A percentile compares a stretch with the other conserved stretches of the same genome.
These are phyloP conservation scores for Euphorbia lathyris DNA, from an alignment of 345 rosid genomes.

Conservation along the genomic window DNA sequence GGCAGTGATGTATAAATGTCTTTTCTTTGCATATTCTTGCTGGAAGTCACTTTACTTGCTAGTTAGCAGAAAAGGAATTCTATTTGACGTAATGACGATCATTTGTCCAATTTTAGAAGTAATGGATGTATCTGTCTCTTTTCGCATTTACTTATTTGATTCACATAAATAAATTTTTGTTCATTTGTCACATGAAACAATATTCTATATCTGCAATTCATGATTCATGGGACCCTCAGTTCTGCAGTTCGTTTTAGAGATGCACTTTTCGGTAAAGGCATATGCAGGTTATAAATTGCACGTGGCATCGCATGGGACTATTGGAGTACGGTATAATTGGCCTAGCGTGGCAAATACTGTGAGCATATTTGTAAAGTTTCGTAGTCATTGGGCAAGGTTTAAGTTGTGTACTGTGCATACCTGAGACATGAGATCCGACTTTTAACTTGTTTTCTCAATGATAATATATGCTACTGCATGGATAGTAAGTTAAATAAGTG, in stretches of 20 bases:
- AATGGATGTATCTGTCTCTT: not conserved
- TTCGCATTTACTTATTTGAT: not conserved
- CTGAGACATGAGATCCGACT: not conserved
- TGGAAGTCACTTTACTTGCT: not conserved
- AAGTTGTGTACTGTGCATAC: not conserved
- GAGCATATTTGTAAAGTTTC: not conserved
- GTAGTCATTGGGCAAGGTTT: not conserved
- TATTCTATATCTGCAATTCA: not conserved
- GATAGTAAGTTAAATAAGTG: not conserved
- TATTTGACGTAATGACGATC: not conserved
- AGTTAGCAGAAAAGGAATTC: not conserved
- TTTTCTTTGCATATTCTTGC: not conserved
- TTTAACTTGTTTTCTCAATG: not conserved
- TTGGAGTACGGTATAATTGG: not conserved
- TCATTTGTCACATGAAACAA: not conserved
- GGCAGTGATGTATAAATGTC: slow-evolving; percentile 8
- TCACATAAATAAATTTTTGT: not conserved
- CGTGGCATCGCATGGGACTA: not conserved
- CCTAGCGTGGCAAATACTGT: not conserved
- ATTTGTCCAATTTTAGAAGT: not conserved
- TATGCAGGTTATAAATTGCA: not conserved
- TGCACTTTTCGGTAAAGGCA: not conserved
- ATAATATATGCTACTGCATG: not conserved
- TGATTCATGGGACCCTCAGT: not conserved
- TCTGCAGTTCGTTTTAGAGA: not conserved